Conservation (phyloP, 371 early-diverging fungal species). For the Syncephalastrum contaminatum region DNA sequence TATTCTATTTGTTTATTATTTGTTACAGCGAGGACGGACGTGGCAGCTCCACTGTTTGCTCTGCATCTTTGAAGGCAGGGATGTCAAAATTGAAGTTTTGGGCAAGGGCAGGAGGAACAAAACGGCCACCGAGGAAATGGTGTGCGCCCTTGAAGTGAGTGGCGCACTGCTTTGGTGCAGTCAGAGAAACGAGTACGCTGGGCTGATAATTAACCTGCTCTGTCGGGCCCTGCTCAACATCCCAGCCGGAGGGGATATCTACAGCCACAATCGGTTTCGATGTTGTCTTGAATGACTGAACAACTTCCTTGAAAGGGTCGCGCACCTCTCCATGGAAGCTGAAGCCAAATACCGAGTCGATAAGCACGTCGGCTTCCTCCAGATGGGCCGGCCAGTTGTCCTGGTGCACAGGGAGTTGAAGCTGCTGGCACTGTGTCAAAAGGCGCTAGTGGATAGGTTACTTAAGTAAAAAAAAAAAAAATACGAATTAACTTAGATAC, state of each 20-base stretch:
- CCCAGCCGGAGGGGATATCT: constrained; percentile 95
- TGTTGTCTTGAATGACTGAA: constrained; percentile 51
- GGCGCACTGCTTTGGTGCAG: constrained; percentile 85
- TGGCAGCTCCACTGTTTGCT: constrained; percentile 54
- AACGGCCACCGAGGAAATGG: constrained; percentile 89
- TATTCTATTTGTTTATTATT: not conserved
- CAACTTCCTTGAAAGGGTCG: constrained; percentile 73
- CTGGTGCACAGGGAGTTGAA: constrained; percentile 63
- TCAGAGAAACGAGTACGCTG: constrained; percentile 83
- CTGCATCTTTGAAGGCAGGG: constrained; percentile 63
- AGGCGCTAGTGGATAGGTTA: constrained; percentile 41
- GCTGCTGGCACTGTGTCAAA: constrained; percentile 65
- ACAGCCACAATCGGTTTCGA: constrained; percentile 70
- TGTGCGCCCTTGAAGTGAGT: constrained; percentile 65
- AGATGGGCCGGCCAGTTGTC: constrained; percentile 37
- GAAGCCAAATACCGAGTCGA: constrained; percentile 94
- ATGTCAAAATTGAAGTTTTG: constrained; percentile 60
- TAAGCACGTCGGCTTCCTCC: constrained; percentile 57
- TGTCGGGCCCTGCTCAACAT: constrained; percentile 77
- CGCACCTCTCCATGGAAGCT: constrained; percentile 83
- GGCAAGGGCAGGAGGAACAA: constrained; percentile 73
- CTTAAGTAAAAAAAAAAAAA: not conserved
- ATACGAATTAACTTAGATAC: not conserved
- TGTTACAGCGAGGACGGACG: constrained; percentile 1
- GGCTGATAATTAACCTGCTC: constrained; percentile 60